phyloP scores from a whole-genome alignment of 2,329 filamentous ascomycete species.

The Pseudogymnoascus sp. region DNA sequence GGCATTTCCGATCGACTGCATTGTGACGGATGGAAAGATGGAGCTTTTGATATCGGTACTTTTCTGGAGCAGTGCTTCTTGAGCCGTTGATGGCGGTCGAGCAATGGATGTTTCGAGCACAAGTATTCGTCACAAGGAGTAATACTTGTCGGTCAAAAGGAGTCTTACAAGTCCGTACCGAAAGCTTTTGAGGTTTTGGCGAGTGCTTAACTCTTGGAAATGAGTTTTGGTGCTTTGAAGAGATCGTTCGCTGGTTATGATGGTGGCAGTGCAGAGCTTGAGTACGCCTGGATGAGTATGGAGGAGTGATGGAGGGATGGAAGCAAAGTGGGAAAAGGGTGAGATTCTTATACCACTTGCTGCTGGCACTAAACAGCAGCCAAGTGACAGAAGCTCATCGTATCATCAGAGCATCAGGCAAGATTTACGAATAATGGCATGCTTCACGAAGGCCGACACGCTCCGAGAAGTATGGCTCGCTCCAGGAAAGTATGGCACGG shows the following conservation, averaged over 20 bases:
- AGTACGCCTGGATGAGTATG: slow-evolving; percentile 7
- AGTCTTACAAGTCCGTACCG: not conserved
- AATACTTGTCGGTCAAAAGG: not conserved
- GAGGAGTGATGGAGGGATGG: not conserved
- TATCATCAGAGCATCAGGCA: not conserved
- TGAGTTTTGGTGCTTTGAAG: slow-evolving; percentile 5
- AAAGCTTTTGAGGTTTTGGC: slow-evolving; percentile 1
- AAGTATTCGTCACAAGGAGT: not conserved
- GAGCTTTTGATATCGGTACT: not conserved
- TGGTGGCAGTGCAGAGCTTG: slow-evolving; percentile 4
- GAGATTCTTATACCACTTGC: not conserved
- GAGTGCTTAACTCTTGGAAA: not conserved
- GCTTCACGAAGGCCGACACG: not conserved
- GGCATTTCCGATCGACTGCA: slow-evolving; percentile 14
- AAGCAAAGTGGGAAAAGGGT: not conserved
- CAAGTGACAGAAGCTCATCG: not conserved
- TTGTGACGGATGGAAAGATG: slow-evolving; percentile 8
- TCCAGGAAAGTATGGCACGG: no score
- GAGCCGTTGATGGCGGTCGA: slow-evolving; percentile 4
- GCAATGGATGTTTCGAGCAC: not conserved
- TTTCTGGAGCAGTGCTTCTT: not conserved
- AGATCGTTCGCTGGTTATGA: not conserved
- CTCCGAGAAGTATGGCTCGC: no score
- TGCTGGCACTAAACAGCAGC: not conserved
- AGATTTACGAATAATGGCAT: not conserved